Percentiles rank a stretch among this genome's conserved stretches.
Evolutionary conservation across 73 alveolate species (phyloP).

Genomic region (Tetrahymena borealis): DNA sequence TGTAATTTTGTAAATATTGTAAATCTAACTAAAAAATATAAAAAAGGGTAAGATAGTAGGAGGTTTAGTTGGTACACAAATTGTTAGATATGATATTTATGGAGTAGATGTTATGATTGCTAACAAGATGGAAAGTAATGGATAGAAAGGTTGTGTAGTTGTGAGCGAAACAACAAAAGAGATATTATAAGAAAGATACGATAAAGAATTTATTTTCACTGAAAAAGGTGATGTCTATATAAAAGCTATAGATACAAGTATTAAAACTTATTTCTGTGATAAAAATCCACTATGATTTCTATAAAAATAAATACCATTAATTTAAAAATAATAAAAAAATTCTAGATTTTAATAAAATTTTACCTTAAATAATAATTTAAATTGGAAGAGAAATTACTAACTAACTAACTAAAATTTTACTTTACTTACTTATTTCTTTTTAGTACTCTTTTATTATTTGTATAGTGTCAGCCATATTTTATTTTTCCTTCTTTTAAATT

Average conservation of each 20-base stretch:
- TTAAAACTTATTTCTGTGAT: neutral
- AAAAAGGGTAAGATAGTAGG: slow-evolving; percentile 48
- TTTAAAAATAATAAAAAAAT: neutral
- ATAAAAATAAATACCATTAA: neutral
- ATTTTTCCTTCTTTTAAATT: no score
- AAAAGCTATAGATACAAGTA: slow-evolving; percentile 16
- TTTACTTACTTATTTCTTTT: no score
- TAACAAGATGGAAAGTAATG: slow-evolving; percentile 40
- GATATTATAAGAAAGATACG: neutral
- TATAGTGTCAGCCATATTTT: no score
- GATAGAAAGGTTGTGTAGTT: slow-evolving; percentile 13
- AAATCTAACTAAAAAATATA: no score
- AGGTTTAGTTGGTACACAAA: slow-evolving; percentile 36
- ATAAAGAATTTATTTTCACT: neutral
- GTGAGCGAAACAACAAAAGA: slow-evolving; percentile 17
- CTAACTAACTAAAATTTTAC: no score
- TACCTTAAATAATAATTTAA: no score
- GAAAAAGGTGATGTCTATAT: slow-evolving; percentile 19
- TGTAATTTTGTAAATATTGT: no score
- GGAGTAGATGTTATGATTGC: slow-evolving; percentile 42
- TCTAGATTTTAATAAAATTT: no score
- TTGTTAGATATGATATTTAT: slow-evolving; percentile 36
- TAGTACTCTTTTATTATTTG: no score
- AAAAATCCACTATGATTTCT: neutral
- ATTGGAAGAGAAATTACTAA: no score